Evolutionary conservation across 768 basidiomycete genomes (phyloP).

Genomic region (Tubosaeta sp.): DNA sequence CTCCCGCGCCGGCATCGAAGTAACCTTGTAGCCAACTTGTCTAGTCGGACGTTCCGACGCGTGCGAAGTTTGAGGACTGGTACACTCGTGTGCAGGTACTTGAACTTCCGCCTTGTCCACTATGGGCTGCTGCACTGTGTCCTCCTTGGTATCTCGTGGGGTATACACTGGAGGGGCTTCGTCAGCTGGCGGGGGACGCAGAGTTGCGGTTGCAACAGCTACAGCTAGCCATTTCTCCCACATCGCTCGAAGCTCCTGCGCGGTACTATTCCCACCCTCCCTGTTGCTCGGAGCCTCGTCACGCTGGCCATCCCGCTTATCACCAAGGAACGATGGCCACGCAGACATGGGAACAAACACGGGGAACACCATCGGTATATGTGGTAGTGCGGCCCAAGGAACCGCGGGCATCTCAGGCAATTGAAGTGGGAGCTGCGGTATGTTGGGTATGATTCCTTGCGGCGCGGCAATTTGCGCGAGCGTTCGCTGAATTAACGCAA

Average conservation of each 20-base stretch:
- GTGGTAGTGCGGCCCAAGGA: conserved; percentile 58
- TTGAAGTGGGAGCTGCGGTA: conserved; percentile 45
- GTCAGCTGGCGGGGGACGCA: conserved; percentile 40
- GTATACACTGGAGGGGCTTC: conserved; percentile 73
- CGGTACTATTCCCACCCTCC: conserved; percentile 39
- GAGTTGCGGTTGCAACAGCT: conserved; percentile 45
- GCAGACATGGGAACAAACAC: conserved; percentile 65
- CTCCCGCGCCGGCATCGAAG: conserved; percentile 58
- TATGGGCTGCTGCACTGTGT: background rate
- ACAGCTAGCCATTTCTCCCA: conserved; percentile 77
- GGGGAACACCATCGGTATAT: conserved; percentile 76
- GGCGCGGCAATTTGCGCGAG: conserved; percentile 56
- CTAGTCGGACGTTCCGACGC: conserved; percentile 33
- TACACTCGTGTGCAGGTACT: conserved; percentile 8
- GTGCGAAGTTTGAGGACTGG: conserved; percentile 21
- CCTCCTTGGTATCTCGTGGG: conserved; percentile 43
- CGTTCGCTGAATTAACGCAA: conserved; percentile 74
- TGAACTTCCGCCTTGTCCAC: conserved; percentile 1
- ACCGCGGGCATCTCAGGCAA: conserved; percentile 66
- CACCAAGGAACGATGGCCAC: conserved; percentile 63
- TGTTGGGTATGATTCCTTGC: conserved; percentile 51
- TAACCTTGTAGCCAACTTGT: conserved; percentile 45
- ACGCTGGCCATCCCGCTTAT: conserved; percentile 35
- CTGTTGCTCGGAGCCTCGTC: conserved; percentile 27
- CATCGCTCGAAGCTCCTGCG: conserved; percentile 61